Evolutionary conservation across 306 rosid species (phyloP), one percentile per base, ranked within the genome.

Genomic region (Glycine latifolia): DNA sequence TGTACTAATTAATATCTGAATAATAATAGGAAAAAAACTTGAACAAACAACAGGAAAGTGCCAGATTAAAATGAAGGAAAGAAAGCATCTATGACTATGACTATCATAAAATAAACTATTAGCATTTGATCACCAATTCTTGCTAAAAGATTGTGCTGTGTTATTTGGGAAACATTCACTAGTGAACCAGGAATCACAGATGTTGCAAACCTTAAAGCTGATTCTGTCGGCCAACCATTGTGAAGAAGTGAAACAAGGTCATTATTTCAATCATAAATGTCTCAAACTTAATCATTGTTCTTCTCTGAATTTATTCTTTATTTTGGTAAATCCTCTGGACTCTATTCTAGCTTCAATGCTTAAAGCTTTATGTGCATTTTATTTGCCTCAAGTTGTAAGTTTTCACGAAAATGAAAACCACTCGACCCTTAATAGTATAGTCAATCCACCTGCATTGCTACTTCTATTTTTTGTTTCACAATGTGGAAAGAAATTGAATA

Each of bases 161-260:
- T 31, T 44, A 79, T 26, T 60, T 44, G 37, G 79, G 76, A 60
- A 80, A 83, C 54, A 85, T 54, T 55, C 50, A 72, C 33, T 41
- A 14, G 44, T 10, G 31, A 76, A 76, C 65, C 43, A 54, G 74
- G 26, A 83, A 49, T 5, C 10, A 31, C 3, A 52, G 10, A 60
- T 72, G 62, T 71, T 55, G 75, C 44, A 3, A 58, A 67, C 1
- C 10, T 61, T 26, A 58, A 67, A 7, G 52, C 20, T 66, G 50
- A 15, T 13, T 12, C 73, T 68, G 26, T 65, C 5, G 73, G 35
- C 39, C 6, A 16, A 15, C 47, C 76, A 56, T 53, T 77, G 43
- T 33, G 26, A 68, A 68, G 50, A 52, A n/a, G 59, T 60, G 31
- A 67, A 9, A 78, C 37, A 67, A 47, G 33, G 84, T 35, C 31